Base-by-base conservation (phyloP, 2,329 filamentous ascomycete genomes). In the Fusarium transvaalense region DNA sequence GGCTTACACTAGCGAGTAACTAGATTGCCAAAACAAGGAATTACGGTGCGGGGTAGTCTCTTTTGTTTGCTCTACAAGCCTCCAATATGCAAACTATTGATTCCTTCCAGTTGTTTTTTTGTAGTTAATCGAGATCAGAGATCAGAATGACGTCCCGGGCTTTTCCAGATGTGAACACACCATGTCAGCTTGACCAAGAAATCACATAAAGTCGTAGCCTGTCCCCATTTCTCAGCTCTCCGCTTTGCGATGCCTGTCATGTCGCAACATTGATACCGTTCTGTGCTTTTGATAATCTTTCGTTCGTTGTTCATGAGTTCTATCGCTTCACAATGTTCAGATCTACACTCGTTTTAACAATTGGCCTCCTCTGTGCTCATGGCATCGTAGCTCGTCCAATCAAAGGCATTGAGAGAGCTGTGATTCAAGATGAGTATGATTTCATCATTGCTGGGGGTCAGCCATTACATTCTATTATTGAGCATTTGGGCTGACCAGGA, bases 381-480 rank as follows among this genome's bases (percentile, higher is more conserved):
- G 6, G 17, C 7, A 31, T 17, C 8, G 3, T 45, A 9, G 55
- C 47, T 17, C 47, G 55, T 19, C 55, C 55, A 0, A 54, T 58
- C 19, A 58, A 54, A n/a, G 55, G 47, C 0, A 58, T 58, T 13
- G 55, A 58, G 2, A 54, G 55, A 10, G 55, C 55, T 17, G 39
- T 37, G 2, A 54, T 58, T 1, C 38, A 58, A 12, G 55, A 58
- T 2, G 52, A 48, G 3, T 63, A 63, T 23, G 61, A 63, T 6
- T 63, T 63, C 10, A 35, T 63, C 6, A 63, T 63, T 14, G 50
- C 60, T 10, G 61, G 61, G 12, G 61, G 58, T n/a, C n/a, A n/a
- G n/a, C n/a, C n/a, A n/a, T n/a, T n/a, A n/a, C n/a, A n/a, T n/a
- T n/a, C n/a, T n/a, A n/a, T n/a, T n/a, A n/a, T n/a, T n/a, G n/a